A percentile compares a stretch with the other conserved stretches of the same genome.
These are phyloP conservation scores for Pseudogymnoascus sp. DNA, from an alignment of 2,329 filamentous ascomycete genomes.

Conservation along the genomic window DNA sequence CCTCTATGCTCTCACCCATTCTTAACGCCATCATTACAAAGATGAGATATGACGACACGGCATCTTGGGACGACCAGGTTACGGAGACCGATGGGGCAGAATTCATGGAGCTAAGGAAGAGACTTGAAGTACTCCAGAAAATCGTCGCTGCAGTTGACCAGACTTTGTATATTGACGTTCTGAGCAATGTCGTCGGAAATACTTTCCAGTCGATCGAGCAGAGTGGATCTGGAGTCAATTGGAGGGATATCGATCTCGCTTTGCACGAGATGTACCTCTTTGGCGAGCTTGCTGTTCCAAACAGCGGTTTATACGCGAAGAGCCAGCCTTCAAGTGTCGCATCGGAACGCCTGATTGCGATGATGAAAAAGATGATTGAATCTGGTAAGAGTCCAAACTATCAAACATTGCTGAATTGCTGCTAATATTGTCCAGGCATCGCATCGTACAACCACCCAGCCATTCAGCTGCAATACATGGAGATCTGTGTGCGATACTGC, in stretches of 20 bases:
- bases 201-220: constrained; percentile 77
- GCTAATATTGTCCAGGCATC: constrained; percentile 52
- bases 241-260: constrained; percentile 90
- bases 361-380: constrained; percentile 95
- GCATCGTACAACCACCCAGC: constrained; percentile 81
- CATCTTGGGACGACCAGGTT: constrained; percentile 86
- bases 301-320: constrained; percentile 79
- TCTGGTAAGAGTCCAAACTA: constrained; percentile 55
- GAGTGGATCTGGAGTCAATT: constrained; percentile 69
- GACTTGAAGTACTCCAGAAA: constrained; percentile 84
- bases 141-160: constrained; percentile 86
- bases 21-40: constrained; percentile 88
- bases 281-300: constrained; percentile 85
- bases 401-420: constrained; percentile 10
- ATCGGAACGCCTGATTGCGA: constrained; percentile 71
- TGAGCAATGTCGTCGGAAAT: constrained; percentile 79
- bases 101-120: constrained; percentile 88
- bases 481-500: constrained; percentile 91
- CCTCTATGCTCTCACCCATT: constrained; percentile 77
- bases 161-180: constrained; percentile 74
- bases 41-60: constrained; percentile 96
- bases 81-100: constrained; percentile 95
- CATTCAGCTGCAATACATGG: constrained; percentile 94
- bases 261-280: constrained; percentile 94
- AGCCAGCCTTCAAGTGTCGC: constrained; percentile 71